Evolutionary conservation across 305 asterid species (phyloP), one percentile per base, ranked within the genome.

Genomic region (Fraxinus sp.): DNA sequence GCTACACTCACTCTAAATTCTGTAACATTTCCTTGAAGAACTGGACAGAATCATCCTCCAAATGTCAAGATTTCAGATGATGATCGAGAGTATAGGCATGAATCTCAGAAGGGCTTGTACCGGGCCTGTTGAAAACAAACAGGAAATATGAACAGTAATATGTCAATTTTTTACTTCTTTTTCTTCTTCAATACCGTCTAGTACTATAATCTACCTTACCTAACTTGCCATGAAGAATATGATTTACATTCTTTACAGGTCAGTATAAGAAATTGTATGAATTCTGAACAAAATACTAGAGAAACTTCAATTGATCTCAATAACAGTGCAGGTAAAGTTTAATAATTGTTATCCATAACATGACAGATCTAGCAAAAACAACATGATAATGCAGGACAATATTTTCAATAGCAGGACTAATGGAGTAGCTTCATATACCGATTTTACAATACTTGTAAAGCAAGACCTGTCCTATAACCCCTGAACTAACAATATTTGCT

Each of bases 31-130:
- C 7, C 18, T 18, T 32, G 59, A 49, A n/a, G 71, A 75, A 33
- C 70, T 20, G 35, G 59, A 13, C 28, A 16, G 41, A 20, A 18
- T 20, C 44, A 3, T 26, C 14, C 14, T 37, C 41, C 39, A 68
- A 20, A 70, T 49, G 62, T 92, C 90, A 94, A 81, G 91, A 90
- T 66, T 79, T 83, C 88, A 94, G 76, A 84, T 94, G 98, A 80
- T 89, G 86, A 79, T 93, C 97, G 16, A 96, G 86, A 7, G 97
- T 91, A 90, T 92, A 91, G 77, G 97, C 97, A 39, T 82, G 90
- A 83, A 96, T 96, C 76, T 92, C 98, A 28, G 97, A 91, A 68
- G 98, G 98, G 85, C 97, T 89, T 39, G 98, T 92, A 3, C 98
- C 98, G 18, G 98, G 98, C 92, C 98, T 96, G 93, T 76, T 84